Evolutionary conservation across 2,329 filamentous ascomycete genomes (phyloP), one percentile per base, ranked within the genome.

Genomic region (Fusarium globosum): DNA sequence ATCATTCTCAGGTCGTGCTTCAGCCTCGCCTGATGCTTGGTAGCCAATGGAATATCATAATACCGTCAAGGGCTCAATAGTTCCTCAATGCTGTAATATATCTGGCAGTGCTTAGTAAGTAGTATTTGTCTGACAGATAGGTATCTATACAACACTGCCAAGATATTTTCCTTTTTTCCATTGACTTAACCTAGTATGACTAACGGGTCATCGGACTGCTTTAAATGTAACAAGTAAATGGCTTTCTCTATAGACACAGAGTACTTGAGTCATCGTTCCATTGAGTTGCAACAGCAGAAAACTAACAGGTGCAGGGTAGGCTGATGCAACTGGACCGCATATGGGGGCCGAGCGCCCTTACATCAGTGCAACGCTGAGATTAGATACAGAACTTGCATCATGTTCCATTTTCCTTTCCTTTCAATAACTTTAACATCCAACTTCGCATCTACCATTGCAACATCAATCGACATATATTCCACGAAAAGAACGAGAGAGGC

Each of bases 221-320:
- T 28, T 7, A 16, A 39, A 12, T 28, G 13, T 21, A 18, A 18
- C n/a, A 12, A n/a, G 23, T 38, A 5, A 26, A 30, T 18, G n/a
- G 51, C 7, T n/a, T 53, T 21, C 7, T 23, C 13, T 21, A 18
- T 15, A 52, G 33, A 26, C 16, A 36, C 33, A 52, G 13, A 52
- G n/a, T 13, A 20, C 14, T 20, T 10, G 13, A 18, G 21, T 14
- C 15, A 16, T 53, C 23, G 38, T 13, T 53, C 11, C 35, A 53
- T 39, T 38, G 23, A 51, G n/a, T 52, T 28, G 8, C 23, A 55
- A 13, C 7, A 21, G 20, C 9, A 14, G 26, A 14, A 41, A 38
- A 10, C 7, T 7, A 41, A n/a, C 4, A 83, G 28, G 35, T 73
- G 16, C 46, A 73, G 71, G 71, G 71, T 73, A 73, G 35, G n/a